Conservation (phyloP, 2,329 filamentous ascomycete species). For the Fusarium pilosicola region DNA sequence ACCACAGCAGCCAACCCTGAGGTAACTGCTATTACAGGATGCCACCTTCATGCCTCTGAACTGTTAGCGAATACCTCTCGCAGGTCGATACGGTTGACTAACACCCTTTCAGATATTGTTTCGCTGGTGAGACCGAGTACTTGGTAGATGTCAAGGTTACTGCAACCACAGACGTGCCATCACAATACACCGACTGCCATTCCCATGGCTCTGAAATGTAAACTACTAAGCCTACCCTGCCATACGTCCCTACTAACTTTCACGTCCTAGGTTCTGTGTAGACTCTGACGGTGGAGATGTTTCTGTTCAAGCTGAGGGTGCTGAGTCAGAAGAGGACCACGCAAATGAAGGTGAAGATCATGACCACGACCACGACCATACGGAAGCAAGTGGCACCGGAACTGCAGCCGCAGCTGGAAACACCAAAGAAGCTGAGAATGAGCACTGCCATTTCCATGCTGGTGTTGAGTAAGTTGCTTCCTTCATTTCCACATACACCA, state of each 20-base stretch:
- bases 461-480: slow-evolving; percentile 72
- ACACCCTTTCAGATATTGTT: slow-evolving; percentile 53
- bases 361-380: slow-evolving; percentile 21
- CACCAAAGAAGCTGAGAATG: slow-evolving; percentile 30
- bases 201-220: slow-evolving; percentile 67
- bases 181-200: slow-evolving; percentile 73
- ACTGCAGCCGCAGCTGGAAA: slow-evolving; percentile 1
- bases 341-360: slow-evolving; percentile 30
- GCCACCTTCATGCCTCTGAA: slow-evolving; percentile 54
- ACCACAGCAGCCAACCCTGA: slow-evolving; percentile 34
- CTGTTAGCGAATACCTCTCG: slow-evolving; percentile 48
- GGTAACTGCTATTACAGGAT: slow-evolving; percentile 53
- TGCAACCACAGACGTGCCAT: slow-evolving; percentile 64
- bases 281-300: slow-evolving; percentile 69
- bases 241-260: slow-evolving; percentile 4
- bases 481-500: not conserved
- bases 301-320: slow-evolving; percentile 57
- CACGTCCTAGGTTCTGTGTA: slow-evolving; percentile 66
- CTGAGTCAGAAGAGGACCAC: slow-evolving; percentile 36
- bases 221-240: slow-evolving; percentile 30
- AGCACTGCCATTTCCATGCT: slow-evolving; percentile 77
- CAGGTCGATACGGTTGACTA: not conserved
- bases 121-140: slow-evolving; percentile 56
- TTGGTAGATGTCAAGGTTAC: slow-evolving; percentile 60
- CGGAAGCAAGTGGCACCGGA: slow-evolving; percentile 13